Evolutionary conservation across 1,284 basidiomycete species (phyloP).

Genomic region (Apiotrichum gamsii): DNA sequence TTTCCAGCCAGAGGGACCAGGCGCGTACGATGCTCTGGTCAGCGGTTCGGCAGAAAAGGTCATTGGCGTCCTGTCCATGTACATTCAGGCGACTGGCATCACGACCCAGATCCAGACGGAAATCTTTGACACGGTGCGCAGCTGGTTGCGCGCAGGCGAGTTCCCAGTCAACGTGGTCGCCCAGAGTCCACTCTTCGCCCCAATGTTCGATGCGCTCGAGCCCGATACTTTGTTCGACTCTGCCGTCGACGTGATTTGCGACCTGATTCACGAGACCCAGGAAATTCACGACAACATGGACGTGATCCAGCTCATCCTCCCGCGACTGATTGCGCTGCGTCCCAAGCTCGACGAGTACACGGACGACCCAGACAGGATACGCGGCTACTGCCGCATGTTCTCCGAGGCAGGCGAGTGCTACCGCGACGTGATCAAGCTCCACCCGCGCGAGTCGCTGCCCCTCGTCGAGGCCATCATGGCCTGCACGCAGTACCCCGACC

Average conservation of each 20-base stretch:
- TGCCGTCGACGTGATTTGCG: slow-evolving; percentile 86
- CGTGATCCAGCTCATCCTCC: slow-evolving; percentile 80
- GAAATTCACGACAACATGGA: slow-evolving; percentile 92
- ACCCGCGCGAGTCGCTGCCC: slow-evolving; percentile 83
- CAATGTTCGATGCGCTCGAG: slow-evolving; percentile 74
- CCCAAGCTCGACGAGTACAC: slow-evolving; percentile 54
- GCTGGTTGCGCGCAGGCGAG: slow-evolving; percentile 87
- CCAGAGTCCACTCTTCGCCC: slow-evolving; percentile 73
- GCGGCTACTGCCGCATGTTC: slow-evolving; percentile 85
- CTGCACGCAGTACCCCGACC: slow-evolving; percentile 85
- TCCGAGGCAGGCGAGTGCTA: slow-evolving; percentile 96
- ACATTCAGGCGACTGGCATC: slow-evolving; percentile 79
- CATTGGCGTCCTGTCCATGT: slow-evolving; percentile 75
- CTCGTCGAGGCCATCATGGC: slow-evolving; percentile 91
- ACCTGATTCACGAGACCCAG: slow-evolving; percentile 96
- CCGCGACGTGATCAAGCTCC: slow-evolving; percentile 77
- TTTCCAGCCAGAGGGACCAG: slow-evolving; percentile 18
- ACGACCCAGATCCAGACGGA: slow-evolving; percentile 74
- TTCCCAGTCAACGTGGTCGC: slow-evolving; percentile 62
- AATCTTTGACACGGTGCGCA: slow-evolving; percentile 78
- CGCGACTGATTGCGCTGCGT: slow-evolving; percentile 67
- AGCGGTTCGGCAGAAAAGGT: slow-evolving; percentile 68
- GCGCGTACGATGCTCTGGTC: slow-evolving; percentile 52
- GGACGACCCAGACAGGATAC: slow-evolving; percentile 81
- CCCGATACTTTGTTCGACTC: slow-evolving; percentile 85